Conservation (phyloP, 768 basidiomycete genomes). For the Floccularia luteovirens region DNA sequence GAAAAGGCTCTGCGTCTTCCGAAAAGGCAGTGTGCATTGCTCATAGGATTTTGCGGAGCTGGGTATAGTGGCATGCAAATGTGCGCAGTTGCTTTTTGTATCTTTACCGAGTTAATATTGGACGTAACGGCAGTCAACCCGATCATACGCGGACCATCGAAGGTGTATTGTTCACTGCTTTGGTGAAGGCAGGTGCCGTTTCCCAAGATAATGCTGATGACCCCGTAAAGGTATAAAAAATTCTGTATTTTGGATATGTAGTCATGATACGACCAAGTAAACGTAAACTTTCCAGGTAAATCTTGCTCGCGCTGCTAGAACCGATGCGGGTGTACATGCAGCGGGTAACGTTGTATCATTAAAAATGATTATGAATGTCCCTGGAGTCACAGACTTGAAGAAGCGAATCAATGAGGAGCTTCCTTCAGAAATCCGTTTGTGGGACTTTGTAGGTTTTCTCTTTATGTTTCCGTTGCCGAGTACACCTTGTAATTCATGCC, state of each 20-base stretch:
- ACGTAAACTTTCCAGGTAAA: constrained; percentile 38
- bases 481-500: constrained; percentile 3
- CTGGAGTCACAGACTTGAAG: constrained; percentile 64
- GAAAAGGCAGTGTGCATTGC: constrained; percentile 76
- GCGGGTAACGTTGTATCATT: constrained; percentile 91
- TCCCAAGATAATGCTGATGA: constrained; percentile 91
- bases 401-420: constrained; percentile 76
- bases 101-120: not conserved
- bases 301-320: constrained; percentile 85
- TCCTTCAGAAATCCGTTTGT: constrained; percentile 89
- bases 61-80: constrained; percentile 96
- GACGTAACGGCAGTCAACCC: constrained; percentile 50
- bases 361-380: constrained; percentile 78
- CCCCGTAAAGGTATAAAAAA: constrained; percentile 62
- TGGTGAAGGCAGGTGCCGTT: constrained; percentile 89
- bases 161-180: constrained; percentile 78
- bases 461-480: not conserved
- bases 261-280: constrained; percentile 1
- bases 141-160: constrained; percentile 75
- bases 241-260: not conserved
- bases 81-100: constrained; percentile 38
- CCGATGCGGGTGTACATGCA: constrained; percentile 96
- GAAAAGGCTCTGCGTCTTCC: constrained; percentile 57
- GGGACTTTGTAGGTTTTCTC: constrained; percentile 64
- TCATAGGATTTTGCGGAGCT: constrained; percentile 89